phyloP scores from a whole-genome alignment of 2,329 filamentous ascomycete genomes.

The Lanzia echinophila region DNA sequence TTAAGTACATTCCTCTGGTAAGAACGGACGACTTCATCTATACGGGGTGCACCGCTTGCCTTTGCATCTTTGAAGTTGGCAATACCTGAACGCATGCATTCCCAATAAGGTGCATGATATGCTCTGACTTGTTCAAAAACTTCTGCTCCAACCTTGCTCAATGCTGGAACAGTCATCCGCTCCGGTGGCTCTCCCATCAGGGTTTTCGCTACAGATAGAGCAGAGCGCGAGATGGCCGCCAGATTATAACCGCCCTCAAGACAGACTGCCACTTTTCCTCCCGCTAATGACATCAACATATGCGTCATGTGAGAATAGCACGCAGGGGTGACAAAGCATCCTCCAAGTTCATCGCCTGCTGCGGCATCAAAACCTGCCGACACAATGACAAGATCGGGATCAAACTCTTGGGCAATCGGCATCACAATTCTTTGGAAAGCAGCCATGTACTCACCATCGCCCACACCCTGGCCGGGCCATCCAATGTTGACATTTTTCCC shows the following conservation, averaged over 20 bases:
- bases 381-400: constrained; percentile 90
- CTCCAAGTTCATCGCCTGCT: constrained; percentile 84
- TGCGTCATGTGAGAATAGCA: constrained; percentile 99
- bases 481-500: constrained; percentile 62
- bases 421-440: constrained; percentile 95
- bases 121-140: constrained; percentile 54
- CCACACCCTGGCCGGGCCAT: constrained; percentile 72
- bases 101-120: constrained; percentile 69
- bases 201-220: constrained; percentile 82
- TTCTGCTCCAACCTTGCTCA: constrained; percentile 50
- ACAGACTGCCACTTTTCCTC: constrained; percentile 85
- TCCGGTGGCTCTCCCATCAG: constrained; percentile 91
- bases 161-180: constrained; percentile 48
- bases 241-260: constrained; percentile 96
- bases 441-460: constrained; percentile 92
- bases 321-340: constrained; percentile 81
- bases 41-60: constrained; percentile 49
- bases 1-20: constrained; percentile 69
- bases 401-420: constrained; percentile 89
- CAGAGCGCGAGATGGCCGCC: constrained; percentile 83
- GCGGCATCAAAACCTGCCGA: constrained; percentile 96
- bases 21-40: constrained; percentile 74
- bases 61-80: constrained; percentile 48
- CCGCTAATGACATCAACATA: constrained; percentile 93
- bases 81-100: constrained; percentile 70